These are phyloP conservation scores for Cucumis cinereus DNA, from an alignment of 306 rosid species.

Conservation along the genomic window DNA sequence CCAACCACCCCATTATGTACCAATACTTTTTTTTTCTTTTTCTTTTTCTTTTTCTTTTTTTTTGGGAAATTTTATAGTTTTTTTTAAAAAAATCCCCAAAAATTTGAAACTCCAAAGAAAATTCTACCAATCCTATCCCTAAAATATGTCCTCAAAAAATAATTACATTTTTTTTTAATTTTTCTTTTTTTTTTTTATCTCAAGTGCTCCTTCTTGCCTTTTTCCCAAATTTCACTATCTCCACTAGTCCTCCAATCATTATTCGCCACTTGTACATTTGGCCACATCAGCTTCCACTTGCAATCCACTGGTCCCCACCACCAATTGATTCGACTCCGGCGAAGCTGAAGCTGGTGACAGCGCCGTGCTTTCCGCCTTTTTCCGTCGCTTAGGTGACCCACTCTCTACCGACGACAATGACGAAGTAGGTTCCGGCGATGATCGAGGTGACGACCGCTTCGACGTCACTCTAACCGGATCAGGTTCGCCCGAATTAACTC, in stretches of 20 bases:
- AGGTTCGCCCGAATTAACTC: slow-evolving; percentile 47
- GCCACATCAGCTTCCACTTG: slow-evolving; percentile 6
- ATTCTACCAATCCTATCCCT: not conserved
- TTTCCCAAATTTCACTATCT: not conserved
- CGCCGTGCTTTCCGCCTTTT: slow-evolving; percentile 11
- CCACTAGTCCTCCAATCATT: not conserved
- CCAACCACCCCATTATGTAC: slow-evolving; percentile 7
- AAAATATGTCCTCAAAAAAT: not conserved
- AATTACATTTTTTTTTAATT: not conserved
- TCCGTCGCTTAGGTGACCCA: slow-evolving; percentile 21
- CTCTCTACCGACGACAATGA: slow-evolving; percentile 19
- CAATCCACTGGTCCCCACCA: not conserved
- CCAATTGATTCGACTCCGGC: not conserved
- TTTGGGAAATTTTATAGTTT: not conserved
- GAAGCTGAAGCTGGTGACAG: not conserved
- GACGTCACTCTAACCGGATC: slow-evolving; percentile 47
- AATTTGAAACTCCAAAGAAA: not conserved
- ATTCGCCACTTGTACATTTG: not conserved
- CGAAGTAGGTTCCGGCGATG: slow-evolving; percentile 13
- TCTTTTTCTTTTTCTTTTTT: not conserved
- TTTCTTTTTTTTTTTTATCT: not conserved
- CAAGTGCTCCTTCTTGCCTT: not conserved
- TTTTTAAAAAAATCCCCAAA: not conserved
- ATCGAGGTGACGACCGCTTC: slow-evolving; percentile 20
- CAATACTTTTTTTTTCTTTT: not conserved